Conservation (phyloP, 108 stramenopile species). For the Asterionellopsis glacialis region DNA sequence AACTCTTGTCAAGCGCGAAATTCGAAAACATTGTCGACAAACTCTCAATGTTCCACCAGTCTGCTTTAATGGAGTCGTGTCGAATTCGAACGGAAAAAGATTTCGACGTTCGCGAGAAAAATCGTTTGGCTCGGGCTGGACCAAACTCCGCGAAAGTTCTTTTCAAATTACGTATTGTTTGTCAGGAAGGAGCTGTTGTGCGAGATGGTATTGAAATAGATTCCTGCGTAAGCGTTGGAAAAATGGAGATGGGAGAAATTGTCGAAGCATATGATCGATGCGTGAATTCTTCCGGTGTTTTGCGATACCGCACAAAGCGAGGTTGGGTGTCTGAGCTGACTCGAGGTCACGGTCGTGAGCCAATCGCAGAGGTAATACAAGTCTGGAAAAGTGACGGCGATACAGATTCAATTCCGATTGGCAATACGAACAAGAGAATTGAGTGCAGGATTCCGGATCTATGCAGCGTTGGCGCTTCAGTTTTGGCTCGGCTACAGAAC, state of each 20-base stretch:
- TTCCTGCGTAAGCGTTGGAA: conserved; percentile 77
- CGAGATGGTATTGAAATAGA: conserved; percentile 91
- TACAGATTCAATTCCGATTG: not conserved
- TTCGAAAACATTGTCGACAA: conserved; percentile 43
- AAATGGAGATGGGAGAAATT: conserved; percentile 84
- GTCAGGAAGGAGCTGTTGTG: conserved; percentile 86
- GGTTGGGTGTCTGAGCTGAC: conserved; percentile 94
- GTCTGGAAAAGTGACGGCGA: conserved; percentile 32
- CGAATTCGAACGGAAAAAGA: conserved; percentile 53
- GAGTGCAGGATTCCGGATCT: conserved; percentile 72
- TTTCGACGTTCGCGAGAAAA: conserved; percentile 47
- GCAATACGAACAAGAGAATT: conserved; percentile 34
- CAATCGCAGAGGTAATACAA: conserved; percentile 87
- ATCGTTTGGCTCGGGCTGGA: conserved; percentile 9
- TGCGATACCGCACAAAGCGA: conserved; percentile 77
- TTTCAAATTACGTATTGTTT: conserved; percentile 80
- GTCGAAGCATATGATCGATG: conserved; percentile 78
- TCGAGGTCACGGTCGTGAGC: conserved; percentile 86
- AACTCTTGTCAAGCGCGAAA: conserved; percentile 43
- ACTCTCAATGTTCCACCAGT: conserved; percentile 53
- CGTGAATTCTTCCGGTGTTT: conserved; percentile 84
- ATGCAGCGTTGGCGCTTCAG: conserved; percentile 48
- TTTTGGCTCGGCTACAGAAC: conserved; percentile 64
- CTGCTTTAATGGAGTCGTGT: conserved; percentile 68
- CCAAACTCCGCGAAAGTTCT: conserved; percentile 19